A percentile compares a stretch with the other conserved stretches of the same genome.
phyloP scores from a whole-genome alignment of 2,329 filamentous ascomycete genomes.

The Claviceps paspali region DNA sequence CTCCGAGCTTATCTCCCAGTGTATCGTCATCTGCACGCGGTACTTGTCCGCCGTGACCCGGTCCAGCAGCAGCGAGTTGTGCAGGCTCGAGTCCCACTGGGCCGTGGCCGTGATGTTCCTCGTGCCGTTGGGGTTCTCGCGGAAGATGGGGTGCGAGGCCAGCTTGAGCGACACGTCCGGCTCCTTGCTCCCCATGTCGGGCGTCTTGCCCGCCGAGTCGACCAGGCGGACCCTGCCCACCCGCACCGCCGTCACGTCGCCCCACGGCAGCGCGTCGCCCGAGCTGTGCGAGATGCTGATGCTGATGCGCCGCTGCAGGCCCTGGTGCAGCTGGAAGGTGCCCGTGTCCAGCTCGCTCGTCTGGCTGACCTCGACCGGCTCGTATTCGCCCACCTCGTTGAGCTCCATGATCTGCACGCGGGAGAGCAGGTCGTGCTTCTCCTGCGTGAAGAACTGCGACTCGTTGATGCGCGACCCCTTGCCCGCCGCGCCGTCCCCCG shows the following conservation, averaged over 20 bases:
- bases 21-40: conserved; percentile 72
- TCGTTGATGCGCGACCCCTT: conserved; percentile 64
- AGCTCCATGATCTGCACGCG: conserved; percentile 82
- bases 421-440: conserved; percentile 84
- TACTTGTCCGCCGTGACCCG: conserved; percentile 86
- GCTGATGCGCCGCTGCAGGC: conserved; percentile 73
- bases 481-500: conserved; percentile 31
- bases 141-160: conserved; percentile 61
- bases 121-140: conserved; percentile 79
- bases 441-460: conserved; percentile 82
- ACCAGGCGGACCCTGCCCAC: conserved; percentile 72
- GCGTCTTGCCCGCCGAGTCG: conserved; percentile 71
- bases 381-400: conserved; percentile 78
- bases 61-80: conserved; percentile 85
- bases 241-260: conserved; percentile 60
- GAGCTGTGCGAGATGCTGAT: conserved; percentile 86
- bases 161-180: conserved; percentile 66
- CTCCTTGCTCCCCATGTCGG: conserved; percentile 57
- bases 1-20: conserved; percentile 73
- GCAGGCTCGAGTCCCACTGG: conserved; percentile 92
- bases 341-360: conserved; percentile 71
- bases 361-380: conserved; percentile 85
- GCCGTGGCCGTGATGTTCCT: conserved; percentile 73
- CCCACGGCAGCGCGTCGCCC: conserved; percentile 76
- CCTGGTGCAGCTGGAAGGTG: conserved; percentile 89